These are phyloP conservation scores for Suillus lakei DNA, from an alignment of 768 basidiomycete species.

Conservation along the genomic window DNA sequence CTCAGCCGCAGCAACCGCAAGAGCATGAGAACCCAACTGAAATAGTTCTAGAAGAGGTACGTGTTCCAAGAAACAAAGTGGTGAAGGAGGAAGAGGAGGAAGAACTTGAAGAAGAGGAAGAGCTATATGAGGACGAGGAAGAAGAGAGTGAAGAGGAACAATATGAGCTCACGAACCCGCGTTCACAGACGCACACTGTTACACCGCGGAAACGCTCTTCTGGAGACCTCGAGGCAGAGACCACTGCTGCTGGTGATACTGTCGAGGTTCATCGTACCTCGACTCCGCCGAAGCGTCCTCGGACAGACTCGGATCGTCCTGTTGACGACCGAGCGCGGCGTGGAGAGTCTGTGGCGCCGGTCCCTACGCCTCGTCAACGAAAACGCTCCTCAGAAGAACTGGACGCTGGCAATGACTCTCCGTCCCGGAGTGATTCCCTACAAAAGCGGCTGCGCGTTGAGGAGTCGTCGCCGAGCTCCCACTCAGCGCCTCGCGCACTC, in stretches of 20 bases:
- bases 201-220: slow-evolving; percentile 43
- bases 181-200: slow-evolving; percentile 15
- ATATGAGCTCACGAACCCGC: slow-evolving; percentile 7
- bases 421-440: slow-evolving; percentile 14
- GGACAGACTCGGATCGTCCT: slow-evolving; percentile 23
- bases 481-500: slow-evolving; percentile 13
- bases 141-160: slow-evolving; percentile 33
- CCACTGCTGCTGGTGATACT: not conserved
- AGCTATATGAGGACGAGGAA: slow-evolving; percentile 36
- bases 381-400: slow-evolving; percentile 60
- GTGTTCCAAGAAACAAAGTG: slow-evolving; percentile 18
- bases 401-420: slow-evolving; percentile 27
- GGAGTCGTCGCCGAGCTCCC: slow-evolving; percentile 5
- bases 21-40: slow-evolving; percentile 21
- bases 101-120: slow-evolving; percentile 32
- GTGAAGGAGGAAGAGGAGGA: slow-evolving; percentile 23
- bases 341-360: not conserved
- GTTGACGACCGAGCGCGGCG: slow-evolving; percentile 6
- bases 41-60: slow-evolving; percentile 33
- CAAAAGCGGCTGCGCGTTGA: slow-evolving; percentile 37
- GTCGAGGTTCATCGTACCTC: slow-evolving; percentile 17
- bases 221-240: slow-evolving; percentile 41
- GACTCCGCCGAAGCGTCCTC: slow-evolving; percentile 49
- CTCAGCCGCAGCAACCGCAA: slow-evolving; percentile 18
- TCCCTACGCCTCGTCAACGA: slow-evolving; percentile 33